Evolutionary conservation across 768 basidiomycete genomes (phyloP), one percentile per base, ranked within the genome.

Genomic region (Mycena galericulata): DNA sequence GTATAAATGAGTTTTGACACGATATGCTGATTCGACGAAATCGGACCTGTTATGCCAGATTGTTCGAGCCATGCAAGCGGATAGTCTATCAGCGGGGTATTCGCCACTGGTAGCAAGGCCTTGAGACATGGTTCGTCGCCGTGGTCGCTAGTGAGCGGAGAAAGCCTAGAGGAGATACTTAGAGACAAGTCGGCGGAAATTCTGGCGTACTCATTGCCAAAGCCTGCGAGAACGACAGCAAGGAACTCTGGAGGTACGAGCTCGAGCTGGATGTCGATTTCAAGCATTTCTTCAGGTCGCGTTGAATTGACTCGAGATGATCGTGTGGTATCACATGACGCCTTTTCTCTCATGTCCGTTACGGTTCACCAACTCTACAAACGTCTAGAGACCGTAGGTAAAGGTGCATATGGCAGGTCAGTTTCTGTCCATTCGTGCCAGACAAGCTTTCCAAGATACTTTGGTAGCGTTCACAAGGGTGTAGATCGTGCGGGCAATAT

Each of bases 401-500:
- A 95, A 80, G 97, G 97, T 68, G 94, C 96, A 1, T 98, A 96
- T 80, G 97, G 98, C 50, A 95, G 95, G n/a, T n/a, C n/a, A n/a
- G n/a, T n/a, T n/a, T n/a, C 14, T 36, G 34, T 14, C 8, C 6
- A 14, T 36, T 36, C 34, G 8, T 36, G 6, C 34, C 34, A 6
- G 34, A 36, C 34, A 36, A 7, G 34, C n/a, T 36, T 36, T 36
- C 6, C 6, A 36, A 7, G 14, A 14, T 36, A 36, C 14, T 36
- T 36, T 80, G 97, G 98, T 49, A 95, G 95, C 11, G 97, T 99
- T 17, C 95, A 97, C 84, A 95, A 92, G 77, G 97, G 95, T 17
- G 83, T 90, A 61, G 92, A 99, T 73, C 86, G 91, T 0, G 92
- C 95, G 0, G 94, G 95, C 22, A 93, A 94, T 62, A 86, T 96